Percentiles rank a stretch among this genome's conserved stretches.
Conservation (phyloP, 768 basidiomycete genomes). For the Coprinellus aureogranulatus region DNA sequence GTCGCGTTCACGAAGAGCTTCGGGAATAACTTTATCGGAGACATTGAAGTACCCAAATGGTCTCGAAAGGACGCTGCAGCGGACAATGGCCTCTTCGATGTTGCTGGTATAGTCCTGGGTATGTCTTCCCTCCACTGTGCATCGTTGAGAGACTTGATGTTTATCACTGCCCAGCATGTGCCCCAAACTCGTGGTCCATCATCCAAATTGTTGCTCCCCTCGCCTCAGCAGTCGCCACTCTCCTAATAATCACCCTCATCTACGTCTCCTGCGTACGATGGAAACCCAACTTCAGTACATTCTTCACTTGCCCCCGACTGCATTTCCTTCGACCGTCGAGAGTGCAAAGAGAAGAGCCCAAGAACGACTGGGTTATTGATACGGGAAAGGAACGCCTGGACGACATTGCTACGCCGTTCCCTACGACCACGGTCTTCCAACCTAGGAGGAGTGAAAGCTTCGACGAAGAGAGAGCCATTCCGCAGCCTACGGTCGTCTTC, state of each 20-base stretch:
- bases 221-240: background rate
- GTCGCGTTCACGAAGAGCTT: background rate
- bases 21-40: background rate
- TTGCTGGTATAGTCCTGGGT: constrained; percentile 3
- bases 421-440: background rate
- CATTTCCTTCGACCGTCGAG: background rate
- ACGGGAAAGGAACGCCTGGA: background rate
- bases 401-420: background rate
- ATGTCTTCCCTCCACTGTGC: background rate
- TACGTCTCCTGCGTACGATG: background rate
- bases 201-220: constrained; percentile 7
- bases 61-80: background rate
- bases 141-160: background rate
- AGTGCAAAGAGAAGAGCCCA: constrained; percentile 4
- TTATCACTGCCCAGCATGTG: background rate
- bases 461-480: background rate
- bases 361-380: constrained; percentile 9
- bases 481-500: background rate
- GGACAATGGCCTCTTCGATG: constrained; percentile 6
- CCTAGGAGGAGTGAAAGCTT: background rate
- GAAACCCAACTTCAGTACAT: background rate
- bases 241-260: background rate
- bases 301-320: background rate
- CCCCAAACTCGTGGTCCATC: background rate
- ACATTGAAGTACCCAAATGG: background rate